Evolutionary conservation across 495 filamentous ascomycete genomes (phyloP), one percentile per base, ranked within the genome.

Genomic region (Aspergillus bridgeri): DNA sequence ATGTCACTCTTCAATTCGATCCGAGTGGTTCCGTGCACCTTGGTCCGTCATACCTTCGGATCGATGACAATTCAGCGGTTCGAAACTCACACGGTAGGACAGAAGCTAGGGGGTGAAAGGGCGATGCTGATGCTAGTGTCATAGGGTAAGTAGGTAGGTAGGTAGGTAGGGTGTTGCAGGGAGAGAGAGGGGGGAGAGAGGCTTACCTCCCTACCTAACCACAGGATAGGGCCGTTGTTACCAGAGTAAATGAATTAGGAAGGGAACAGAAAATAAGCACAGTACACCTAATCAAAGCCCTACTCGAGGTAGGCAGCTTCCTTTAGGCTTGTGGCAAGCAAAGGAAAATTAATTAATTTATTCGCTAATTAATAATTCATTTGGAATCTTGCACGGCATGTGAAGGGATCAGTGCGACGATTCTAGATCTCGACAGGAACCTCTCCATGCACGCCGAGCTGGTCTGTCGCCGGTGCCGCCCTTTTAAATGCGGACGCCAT

Each of bases 341-440:
- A 53, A 58, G 25, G 42, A n/a, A 50, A 47, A 20, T n/a, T n/a
- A n/a, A 33, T 23, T 18, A 44, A 51, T 42, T 6, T 21, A 3
- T 5, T 23, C 25, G 24, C 23, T 49, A 7, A 43, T 38, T 19
- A 27, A 22, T 20, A 38, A 52, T 22, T 38, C 45, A 51, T 29
- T 27, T 0, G 38, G 25, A 23, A 20, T 42, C n/a, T 24, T 57
- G 13, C 20, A 33, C 15, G 23, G 58, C 62, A 65, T 61, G 59
- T 65, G 59, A 65, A 60, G 58, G 25, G 62, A 64, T 61, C 62
- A 53, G 48, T 59, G 62, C 62, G 45, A 46, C 13, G 25, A 56
- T 60, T 64, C 62, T 64, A 64, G 62, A 64, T 60, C 62, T 55
- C 50, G 24, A 57, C 49, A 56, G 57, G 54, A 48, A 56, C 48